phyloP scores from a whole-genome alignment of 257 asterid genomes.

The Petrea volubilis region DNA sequence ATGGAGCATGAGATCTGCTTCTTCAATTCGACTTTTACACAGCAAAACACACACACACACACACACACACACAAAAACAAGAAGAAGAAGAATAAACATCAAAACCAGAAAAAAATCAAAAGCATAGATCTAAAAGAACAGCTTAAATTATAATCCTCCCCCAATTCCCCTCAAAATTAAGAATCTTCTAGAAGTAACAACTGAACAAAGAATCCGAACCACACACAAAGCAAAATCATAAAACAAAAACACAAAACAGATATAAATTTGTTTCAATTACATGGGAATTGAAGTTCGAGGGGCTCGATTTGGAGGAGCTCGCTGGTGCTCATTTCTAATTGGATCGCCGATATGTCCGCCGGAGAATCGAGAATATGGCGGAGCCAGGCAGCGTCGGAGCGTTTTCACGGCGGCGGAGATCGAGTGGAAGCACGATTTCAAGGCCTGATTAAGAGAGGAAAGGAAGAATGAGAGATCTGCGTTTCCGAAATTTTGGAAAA shows the following conservation, averaged over 20 bases:
- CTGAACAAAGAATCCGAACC: background rate
- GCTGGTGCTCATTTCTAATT: conserved; percentile 49
- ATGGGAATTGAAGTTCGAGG: conserved; percentile 55
- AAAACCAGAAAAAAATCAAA: conserved; percentile 10
- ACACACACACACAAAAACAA: background rate
- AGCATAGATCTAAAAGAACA: conserved; percentile 33
- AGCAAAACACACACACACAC: too few species aligned
- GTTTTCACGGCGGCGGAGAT: conserved; percentile 20
- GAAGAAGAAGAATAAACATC: background rate
- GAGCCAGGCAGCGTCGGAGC: conserved; percentile 9
- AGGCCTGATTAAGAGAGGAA: conserved; percentile 14
- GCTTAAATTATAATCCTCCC: conserved; percentile 15
- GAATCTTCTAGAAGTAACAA: conserved; percentile 27
- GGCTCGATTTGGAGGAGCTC: conserved; percentile 60
- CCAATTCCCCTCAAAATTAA: background rate
- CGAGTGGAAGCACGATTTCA: background rate
- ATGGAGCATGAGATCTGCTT: conserved; percentile 73
- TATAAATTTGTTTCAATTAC: conserved; percentile 34
- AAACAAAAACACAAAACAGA: background rate
- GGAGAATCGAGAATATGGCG: conserved; percentile 12
- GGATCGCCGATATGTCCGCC: conserved; percentile 39
- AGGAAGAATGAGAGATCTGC: conserved; percentile 34
- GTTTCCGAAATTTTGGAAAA: conserved; percentile 18
- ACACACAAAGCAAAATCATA: background rate
- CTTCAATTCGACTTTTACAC: conserved; percentile 73